phyloP scores from a whole-genome alignment of 2,329 filamentous ascomycete species.

The Fusarium sp. region DNA sequence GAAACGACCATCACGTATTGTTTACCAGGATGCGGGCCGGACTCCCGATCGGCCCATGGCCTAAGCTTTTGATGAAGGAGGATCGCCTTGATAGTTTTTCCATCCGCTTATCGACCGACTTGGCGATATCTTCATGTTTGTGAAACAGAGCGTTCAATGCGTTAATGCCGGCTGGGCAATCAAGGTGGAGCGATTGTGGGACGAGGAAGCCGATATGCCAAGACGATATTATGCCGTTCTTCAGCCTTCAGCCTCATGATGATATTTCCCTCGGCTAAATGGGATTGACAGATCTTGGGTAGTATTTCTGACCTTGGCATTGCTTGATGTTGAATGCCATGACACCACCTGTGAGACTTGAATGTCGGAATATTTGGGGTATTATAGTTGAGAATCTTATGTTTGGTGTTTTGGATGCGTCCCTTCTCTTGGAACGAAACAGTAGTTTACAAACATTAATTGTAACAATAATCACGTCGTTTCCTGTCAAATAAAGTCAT shows the following conservation, averaged over 20 bases:
- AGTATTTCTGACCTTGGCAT: not conserved
- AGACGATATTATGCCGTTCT: slow-evolving; percentile 3
- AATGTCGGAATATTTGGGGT: not conserved
- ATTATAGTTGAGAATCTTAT: not conserved
- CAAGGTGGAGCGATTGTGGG: not conserved
- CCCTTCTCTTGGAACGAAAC: not conserved
- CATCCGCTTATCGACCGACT: slow-evolving; percentile 33
- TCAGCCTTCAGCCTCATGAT: not conserved
- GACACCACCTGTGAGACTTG: not conserved
- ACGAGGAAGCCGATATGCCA: slow-evolving; percentile 9
- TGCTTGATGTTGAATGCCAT: not conserved
- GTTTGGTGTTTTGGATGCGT: not conserved
- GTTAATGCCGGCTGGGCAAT: not conserved
- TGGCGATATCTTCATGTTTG: slow-evolving; percentile 22
- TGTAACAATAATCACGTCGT: not conserved
- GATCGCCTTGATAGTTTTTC: slow-evolving; percentile 36
- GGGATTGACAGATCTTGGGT: not conserved
- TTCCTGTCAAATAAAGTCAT: not conserved
- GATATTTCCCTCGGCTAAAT: not conserved
- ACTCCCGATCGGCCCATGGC: slow-evolving; percentile 21
- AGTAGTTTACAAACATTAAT: not conserved
- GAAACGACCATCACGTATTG: slow-evolving; percentile 32
- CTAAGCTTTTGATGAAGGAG: slow-evolving; percentile 35
- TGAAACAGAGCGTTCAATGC: slow-evolving; percentile 9
- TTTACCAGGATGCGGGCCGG: slow-evolving; percentile 18